phyloP scores from a whole-genome alignment of 108 stramenopile genomes.

The Skeletonema grethae region DNA sequence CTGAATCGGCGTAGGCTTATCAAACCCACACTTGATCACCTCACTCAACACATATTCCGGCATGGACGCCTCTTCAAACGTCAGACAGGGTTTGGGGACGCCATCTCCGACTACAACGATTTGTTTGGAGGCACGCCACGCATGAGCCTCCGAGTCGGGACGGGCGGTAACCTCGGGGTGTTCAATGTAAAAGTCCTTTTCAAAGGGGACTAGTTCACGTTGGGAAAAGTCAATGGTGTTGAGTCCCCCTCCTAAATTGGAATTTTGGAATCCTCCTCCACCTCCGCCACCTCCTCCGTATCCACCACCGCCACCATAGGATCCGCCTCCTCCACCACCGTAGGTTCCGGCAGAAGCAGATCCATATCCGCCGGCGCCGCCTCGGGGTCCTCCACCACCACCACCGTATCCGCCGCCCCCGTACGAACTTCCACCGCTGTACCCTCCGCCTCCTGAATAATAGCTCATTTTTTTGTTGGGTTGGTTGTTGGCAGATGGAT shows the following conservation, averaged over 20 bases:
- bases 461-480: not conserved
- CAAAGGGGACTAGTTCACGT: conserved; percentile 87
- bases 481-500: too few relatives aligned
- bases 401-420: conserved; percentile 35
- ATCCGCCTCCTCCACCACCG: conserved; percentile 14
- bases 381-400: conserved; percentile 21
- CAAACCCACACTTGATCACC: conserved; percentile 95
- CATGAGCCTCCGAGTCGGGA: conserved; percentile 80
- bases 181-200: conserved; percentile 99
- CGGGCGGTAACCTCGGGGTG: conserved; percentile 96
- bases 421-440: not conserved
- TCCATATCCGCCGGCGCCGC: conserved; percentile 15
- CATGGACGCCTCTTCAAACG: conserved; percentile 96
- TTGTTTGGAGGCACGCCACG: conserved; percentile 87
- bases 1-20: conserved; percentile 98
- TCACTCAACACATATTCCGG: conserved; percentile 95
- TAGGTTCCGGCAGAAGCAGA: not conserved
- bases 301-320: conserved; percentile 28
- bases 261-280: conserved; percentile 57
- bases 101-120: conserved; percentile 87
- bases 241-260: conserved; percentile 72
- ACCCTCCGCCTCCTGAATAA: conserved; percentile 20
- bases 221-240: conserved; percentile 82
- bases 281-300: conserved; percentile 37
- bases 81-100: conserved; percentile 96